These are phyloP conservation scores for Berkeleyomyces basicola DNA, from an alignment of 2,329 filamentous ascomycete genomes.

Conservation along the genomic window DNA sequence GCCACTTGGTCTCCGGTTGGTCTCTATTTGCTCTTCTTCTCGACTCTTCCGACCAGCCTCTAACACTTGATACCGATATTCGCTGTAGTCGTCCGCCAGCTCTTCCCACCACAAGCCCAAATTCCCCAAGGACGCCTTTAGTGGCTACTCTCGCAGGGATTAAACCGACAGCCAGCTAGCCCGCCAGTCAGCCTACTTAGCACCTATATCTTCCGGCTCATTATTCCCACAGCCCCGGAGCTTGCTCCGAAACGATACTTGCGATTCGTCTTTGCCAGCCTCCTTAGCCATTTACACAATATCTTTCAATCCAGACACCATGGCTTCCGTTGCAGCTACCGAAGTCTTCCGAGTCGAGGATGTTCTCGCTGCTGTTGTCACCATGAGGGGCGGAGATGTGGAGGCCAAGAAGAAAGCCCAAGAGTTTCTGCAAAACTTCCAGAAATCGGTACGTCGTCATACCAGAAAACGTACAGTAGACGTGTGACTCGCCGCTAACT, in stretches of 20 bases:
- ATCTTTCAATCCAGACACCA: constrained; percentile 2
- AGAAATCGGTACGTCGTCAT: constrained; percentile 64
- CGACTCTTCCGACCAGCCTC: neutral
- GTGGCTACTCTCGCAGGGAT: constrained; percentile 11
- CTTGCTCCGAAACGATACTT: neutral
- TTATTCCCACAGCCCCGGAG: neutral
- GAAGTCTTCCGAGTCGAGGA: constrained; percentile 57
- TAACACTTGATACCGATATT: neutral
- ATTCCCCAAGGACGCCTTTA: constrained; percentile 12
- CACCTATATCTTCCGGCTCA: neutral
- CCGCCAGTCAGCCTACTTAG: too few species aligned
- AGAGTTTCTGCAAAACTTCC: constrained; percentile 81
- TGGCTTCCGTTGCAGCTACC: constrained; percentile 19
- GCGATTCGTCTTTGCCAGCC: neutral
- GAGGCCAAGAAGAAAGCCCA: constrained; percentile 79
- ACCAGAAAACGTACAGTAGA: neutral
- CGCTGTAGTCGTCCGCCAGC: neutral
- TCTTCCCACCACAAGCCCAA: neutral
- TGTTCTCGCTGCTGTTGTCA: constrained; percentile 74
- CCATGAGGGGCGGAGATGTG: constrained; percentile 75
- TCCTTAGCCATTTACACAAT: neutral
- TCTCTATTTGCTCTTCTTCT: neutral
- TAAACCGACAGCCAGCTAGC: neutral
- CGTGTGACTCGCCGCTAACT: neutral
- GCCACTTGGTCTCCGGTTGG: neutral